Evolutionary conservation across 306 rosid genomes (phyloP).

Genomic region (Citrullus mucosospermus): DNA sequence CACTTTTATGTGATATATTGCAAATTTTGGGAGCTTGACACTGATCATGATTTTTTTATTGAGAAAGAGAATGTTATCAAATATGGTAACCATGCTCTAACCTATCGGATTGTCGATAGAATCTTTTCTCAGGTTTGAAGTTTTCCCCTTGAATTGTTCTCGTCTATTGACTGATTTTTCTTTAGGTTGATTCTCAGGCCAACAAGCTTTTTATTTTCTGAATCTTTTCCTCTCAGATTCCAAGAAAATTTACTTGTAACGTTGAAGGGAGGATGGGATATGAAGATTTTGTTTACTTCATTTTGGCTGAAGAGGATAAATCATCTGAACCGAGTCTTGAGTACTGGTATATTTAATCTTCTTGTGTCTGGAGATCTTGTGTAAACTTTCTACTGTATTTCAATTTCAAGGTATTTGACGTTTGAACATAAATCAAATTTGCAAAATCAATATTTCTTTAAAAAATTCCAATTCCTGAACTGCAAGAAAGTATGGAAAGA

Average conservation of each 20-base stretch:
- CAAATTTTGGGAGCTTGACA: constrained; percentile 99
- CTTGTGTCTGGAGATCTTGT: not conserved
- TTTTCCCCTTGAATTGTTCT: constrained; percentile 11
- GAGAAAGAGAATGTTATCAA: constrained; percentile 89
- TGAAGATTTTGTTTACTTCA: constrained; percentile 96
- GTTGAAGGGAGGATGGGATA: constrained; percentile 96
- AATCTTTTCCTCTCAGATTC: constrained; percentile 40
- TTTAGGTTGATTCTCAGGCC: constrained; percentile 1
- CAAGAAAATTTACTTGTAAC: constrained; percentile 79
- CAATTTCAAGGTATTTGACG: not conserved
- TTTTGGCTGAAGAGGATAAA: constrained; percentile 93
- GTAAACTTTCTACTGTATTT: not conserved
- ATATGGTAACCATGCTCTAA: constrained; percentile 96
- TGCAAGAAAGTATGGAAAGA: not conserved
- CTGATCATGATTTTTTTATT: constrained; percentile 88
- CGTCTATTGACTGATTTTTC: not conserved
- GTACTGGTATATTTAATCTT: constrained; percentile 53
- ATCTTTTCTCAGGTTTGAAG: constrained; percentile 89
- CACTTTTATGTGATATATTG: constrained; percentile 95
- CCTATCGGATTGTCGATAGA: constrained; percentile 94
- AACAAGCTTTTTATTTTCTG: not conserved
- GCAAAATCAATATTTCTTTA: not conserved
- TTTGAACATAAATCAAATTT: not conserved
- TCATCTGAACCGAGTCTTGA: constrained; percentile 93
- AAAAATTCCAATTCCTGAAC: not conserved